These are phyloP conservation scores for Houttuynia cordata DNA, from an alignment of 164 flowering plant species.

Conservation along the genomic window DNA sequence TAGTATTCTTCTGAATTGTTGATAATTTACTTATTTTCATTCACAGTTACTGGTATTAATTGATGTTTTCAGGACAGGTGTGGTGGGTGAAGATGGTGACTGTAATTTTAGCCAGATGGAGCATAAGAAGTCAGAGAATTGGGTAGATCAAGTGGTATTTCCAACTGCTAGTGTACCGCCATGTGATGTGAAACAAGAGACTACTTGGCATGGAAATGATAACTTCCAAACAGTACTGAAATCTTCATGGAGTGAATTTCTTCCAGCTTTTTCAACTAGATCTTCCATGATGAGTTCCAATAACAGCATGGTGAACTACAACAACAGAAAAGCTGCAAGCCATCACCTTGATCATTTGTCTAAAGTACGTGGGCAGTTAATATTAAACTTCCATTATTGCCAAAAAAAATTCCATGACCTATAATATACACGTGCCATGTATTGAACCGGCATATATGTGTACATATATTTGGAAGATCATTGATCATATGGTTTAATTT, in stretches of 20 bases:
- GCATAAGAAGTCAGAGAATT: slow-evolving; percentile 39
- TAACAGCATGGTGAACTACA: slow-evolving; percentile 54
- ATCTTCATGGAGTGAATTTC: slow-evolving; percentile 32
- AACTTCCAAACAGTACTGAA: slow-evolving; percentile 20
- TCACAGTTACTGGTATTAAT: not conserved
- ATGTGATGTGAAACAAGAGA: slow-evolving; percentile 53
- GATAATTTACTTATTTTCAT: not conserved
- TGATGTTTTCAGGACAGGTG: slow-evolving; percentile 31
- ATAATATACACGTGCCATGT: not conserved
- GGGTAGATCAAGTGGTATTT: slow-evolving; percentile 47
- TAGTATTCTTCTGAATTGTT: too few species aligned
- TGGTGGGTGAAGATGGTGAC: slow-evolving; percentile 42
- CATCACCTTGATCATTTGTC: slow-evolving; percentile 48
- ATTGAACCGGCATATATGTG: too few species aligned
- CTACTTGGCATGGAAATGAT: slow-evolving; percentile 25
- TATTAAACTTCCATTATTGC: not conserved
- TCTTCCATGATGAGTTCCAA: slow-evolving; percentile 56
- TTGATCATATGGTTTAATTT: too few species aligned
- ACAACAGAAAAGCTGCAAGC: slow-evolving; percentile 19
- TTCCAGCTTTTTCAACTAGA: slow-evolving; percentile 43
- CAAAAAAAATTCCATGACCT: not conserved
- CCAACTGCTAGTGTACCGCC: slow-evolving; percentile 17
- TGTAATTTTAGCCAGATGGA: slow-evolving; percentile 21
- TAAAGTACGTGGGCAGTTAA: slow-evolving; percentile 29
- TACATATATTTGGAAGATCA: too few species aligned